Base-by-base conservation (phyloP, 352 stramenopile species). In the Pseudoperonospora humuli region DNA sequence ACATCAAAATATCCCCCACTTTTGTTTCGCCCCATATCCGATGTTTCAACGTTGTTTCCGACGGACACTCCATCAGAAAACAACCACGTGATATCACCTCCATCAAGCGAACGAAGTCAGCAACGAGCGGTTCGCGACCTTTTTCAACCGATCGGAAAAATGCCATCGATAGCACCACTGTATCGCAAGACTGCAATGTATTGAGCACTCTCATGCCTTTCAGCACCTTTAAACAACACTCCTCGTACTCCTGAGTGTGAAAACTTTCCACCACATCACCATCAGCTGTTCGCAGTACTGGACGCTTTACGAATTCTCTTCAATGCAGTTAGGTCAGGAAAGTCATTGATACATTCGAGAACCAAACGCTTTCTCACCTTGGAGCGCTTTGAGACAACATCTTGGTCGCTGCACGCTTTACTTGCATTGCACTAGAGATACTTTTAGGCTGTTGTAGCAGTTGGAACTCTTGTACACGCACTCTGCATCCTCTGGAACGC, bases 131-230 rank as follows among this genome's bases (percentile, higher is more conserved):
- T 14, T 13, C 28, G 35, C 21, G 26, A 39, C 51, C 39, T 25
- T 38, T 23, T 24, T 45, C 27, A 6, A 31, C 11, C 0, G 17
- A 19, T 11, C 40, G 31, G 37, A 64, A 77, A 55, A 70, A 65
- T 7, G 45, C 61, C 38, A 78, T 64, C 11, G 63, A 70, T 9
- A 82, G 50, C 25, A 57, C 54, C 29, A 89, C 40, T 0, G 77
- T 85, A 42, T 92, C 80, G 32, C 80, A 92, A 13, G 74, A 87
- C 25, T 80, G 64, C 26, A 64, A 44, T 9, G 70, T 67, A 41
- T 92, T 92, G 18, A 86, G 57, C 15, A 87, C 52, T 31, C 55
- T 52, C 29, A 88, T 36, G 19, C 50, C 45, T 10, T 45, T 25
- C 24, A 75, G 15, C 36, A 89, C 24, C 15, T 50, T 36, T 11